Percentiles rank a stretch among this genome's conserved stretches.
phyloP scores from a whole-genome alignment of 163 green algal genomes.

The Trebouxia gelatinosa region DNA sequence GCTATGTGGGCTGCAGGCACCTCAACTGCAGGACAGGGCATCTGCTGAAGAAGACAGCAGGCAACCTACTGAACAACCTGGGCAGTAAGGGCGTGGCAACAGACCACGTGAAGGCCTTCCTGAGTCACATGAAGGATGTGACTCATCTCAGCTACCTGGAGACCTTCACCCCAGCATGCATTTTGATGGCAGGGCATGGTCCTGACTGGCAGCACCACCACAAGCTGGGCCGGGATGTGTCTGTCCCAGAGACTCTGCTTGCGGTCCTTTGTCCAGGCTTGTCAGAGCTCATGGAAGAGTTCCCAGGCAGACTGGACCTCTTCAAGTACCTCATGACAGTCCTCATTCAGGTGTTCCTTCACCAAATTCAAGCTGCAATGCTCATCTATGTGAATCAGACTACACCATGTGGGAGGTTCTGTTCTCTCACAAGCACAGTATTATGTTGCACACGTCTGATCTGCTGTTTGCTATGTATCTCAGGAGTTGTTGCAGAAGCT shows the following conservation, averaged over 20 bases:
- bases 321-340: conserved; percentile 3
- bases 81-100: background rate
- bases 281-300: conserved; percentile 5
- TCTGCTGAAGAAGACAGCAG: conserved; percentile 14
- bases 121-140: conserved; percentile 18
- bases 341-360: conserved; percentile 1
- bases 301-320: background rate
- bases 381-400: background rate
- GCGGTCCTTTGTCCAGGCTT: conserved; percentile 2
- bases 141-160: conserved; percentile 18
- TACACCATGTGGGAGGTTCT: background rate
- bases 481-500: background rate
- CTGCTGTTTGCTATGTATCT: background rate
- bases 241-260: background rate
- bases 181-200: conserved; percentile 9
- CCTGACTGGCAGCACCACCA: conserved; percentile 17
- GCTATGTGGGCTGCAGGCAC: too few species aligned
- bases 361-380: background rate
- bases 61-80: conserved; percentile 19
- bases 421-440: background rate
- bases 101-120: conserved; percentile 9
- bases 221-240: background rate
- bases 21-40: conserved; percentile 6
- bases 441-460: too few species aligned
- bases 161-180: background rate